Percentiles rank a stretch among this genome's conserved stretches.
Conservation (phyloP, 768 basidiomycete genomes). For the Rhodosporidiobolus sp. region DNA sequence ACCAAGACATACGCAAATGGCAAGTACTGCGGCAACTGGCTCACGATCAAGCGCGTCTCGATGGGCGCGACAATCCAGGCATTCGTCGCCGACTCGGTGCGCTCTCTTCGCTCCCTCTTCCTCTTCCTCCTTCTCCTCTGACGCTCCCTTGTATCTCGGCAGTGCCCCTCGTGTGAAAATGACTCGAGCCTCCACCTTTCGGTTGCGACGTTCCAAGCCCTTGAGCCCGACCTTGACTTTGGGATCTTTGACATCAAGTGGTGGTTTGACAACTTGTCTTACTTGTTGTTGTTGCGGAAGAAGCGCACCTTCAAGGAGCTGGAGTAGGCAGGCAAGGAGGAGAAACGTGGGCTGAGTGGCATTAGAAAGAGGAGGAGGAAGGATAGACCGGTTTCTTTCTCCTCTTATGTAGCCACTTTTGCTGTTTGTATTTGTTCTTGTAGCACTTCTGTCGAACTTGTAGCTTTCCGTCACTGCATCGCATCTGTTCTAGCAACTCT, state of each 20-base stretch:
- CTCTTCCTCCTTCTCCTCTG: not conserved
- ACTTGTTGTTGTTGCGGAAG: too few species aligned
- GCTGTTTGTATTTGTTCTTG: too few species aligned
- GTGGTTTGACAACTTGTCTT: conserved; percentile 4
- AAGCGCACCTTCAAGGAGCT: too few species aligned
- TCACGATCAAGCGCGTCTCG: conserved; percentile 28
- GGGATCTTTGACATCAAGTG: conserved; percentile 3
- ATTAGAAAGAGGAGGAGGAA: too few species aligned
- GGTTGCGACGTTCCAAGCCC: conserved; percentile 1
- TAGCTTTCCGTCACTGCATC: too few species aligned
- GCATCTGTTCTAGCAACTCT: too few species aligned
- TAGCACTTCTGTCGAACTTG: too few species aligned
- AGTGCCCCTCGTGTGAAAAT: conserved; percentile 6
- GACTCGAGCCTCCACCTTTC: not conserved
- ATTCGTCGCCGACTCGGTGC: conserved; percentile 3
- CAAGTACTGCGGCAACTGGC: conserved; percentile 31
- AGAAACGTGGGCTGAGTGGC: too few species aligned
- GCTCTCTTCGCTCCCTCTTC: not conserved
- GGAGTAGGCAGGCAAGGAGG: too few species aligned
- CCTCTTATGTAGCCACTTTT: too few species aligned
- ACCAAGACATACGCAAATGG: conserved; percentile 37
- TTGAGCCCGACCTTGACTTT: not conserved
- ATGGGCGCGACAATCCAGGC: conserved; percentile 19
- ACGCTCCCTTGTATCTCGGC: not conserved
- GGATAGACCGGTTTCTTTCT: too few species aligned